Percentiles rank a stretch among this genome's conserved stretches.
Conservation (phyloP, 192 early-diverging fungal genomes). For the Pecoramyces ruminantium region DNA sequence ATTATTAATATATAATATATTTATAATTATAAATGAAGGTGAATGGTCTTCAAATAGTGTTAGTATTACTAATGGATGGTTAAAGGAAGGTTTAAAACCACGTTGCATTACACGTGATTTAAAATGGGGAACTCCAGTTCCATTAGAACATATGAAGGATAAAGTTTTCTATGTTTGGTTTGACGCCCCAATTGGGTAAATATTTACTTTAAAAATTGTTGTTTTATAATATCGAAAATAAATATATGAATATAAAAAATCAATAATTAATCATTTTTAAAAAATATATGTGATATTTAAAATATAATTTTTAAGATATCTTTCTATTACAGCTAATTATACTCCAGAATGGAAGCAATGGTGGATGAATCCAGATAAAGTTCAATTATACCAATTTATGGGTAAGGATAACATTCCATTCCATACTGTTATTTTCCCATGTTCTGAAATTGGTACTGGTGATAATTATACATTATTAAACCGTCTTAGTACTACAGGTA, state of each 20-base stretch:
- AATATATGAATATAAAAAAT: too few relatives aligned
- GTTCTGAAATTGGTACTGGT: slow-evolving; percentile 61
- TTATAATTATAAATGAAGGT: too few relatives aligned
- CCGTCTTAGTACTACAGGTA: slow-evolving; percentile 80
- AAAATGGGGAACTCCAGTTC: slow-evolving; percentile 96
- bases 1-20: too few relatives aligned
- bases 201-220: background rate
- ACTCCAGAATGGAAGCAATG: slow-evolving; percentile 87
- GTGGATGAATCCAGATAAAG: slow-evolving; percentile 97
- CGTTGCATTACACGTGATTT: slow-evolving; percentile 96
- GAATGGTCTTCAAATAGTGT: slow-evolving; percentile 77
- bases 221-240: too few relatives aligned
- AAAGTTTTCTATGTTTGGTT: slow-evolving; percentile 99
- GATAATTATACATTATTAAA: slow-evolving; percentile 86
- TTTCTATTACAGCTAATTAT: slow-evolving; percentile 93
- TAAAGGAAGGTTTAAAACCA: slow-evolving; percentile 78
- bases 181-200: slow-evolving; percentile 82
- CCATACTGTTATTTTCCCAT: slow-evolving; percentile 96
- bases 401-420: slow-evolving; percentile 99
- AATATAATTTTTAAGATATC: slow-evolving; percentile 31
- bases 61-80: slow-evolving; percentile 79
- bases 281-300: too few relatives aligned
- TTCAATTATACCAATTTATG: slow-evolving; percentile 98
- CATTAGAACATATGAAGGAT: slow-evolving; percentile 56
- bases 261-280: too few relatives aligned